phyloP scores from a whole-genome alignment of 192 early-diverging fungal genomes.

The Gamsiella multidivaricata region DNA sequence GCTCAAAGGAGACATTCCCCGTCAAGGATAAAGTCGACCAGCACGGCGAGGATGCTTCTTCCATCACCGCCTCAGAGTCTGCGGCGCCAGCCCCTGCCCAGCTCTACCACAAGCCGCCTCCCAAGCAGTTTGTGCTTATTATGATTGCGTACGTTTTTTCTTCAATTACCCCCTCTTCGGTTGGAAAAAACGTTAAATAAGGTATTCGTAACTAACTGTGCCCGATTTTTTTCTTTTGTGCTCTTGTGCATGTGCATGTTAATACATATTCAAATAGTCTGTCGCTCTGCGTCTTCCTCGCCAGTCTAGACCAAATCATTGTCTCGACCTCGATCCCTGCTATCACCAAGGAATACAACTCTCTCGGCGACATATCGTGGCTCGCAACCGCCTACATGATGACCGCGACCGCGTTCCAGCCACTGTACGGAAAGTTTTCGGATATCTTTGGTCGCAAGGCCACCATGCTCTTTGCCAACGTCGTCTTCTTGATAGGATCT shows the following conservation, averaged over 20 bases:
- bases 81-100: background rate
- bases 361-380: constrained; percentile 78
- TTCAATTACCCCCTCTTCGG: too few relatives aligned
- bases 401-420: constrained; percentile 80
- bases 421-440: constrained; percentile 72
- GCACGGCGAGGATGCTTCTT: constrained; percentile 24
- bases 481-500: constrained; percentile 67
- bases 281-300: constrained; percentile 51
- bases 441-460: constrained; percentile 86
- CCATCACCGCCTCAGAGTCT: constrained; percentile 29
- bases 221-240: background rate
- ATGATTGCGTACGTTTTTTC: constrained; percentile 37
- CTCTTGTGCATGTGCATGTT: background rate
- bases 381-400: constrained; percentile 82
- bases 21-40: too few relatives aligned
- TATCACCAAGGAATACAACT: constrained; percentile 59
- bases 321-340: constrained; percentile 64
- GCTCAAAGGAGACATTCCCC: constrained; percentile 3
- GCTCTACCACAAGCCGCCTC: constrained; percentile 41
- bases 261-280: constrained; percentile 11
- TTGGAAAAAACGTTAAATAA: too few relatives aligned
- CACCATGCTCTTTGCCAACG: constrained; percentile 63
- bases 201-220: background rate
- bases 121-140: constrained; percentile 41
- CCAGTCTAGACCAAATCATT: constrained; percentile 66